Base-by-base conservation (phyloP, 768 basidiomycete genomes). In the Gelatoporia subvermispora region DNA sequence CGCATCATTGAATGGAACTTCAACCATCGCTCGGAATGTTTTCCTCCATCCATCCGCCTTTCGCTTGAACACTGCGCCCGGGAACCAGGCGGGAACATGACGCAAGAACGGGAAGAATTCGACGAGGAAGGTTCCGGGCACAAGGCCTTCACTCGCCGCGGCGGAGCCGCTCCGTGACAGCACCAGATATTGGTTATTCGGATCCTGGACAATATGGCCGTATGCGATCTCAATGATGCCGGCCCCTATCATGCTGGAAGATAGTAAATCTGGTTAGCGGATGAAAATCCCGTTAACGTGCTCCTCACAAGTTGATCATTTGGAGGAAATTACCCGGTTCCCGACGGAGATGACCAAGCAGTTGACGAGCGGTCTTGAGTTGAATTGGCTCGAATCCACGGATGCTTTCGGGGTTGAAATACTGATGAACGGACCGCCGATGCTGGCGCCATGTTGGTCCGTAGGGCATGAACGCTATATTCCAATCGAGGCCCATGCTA, bases 391-490 rank as follows among this genome's bases (percentile, higher is more conserved):
- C 62, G 48, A 70, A 71, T 9, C 60, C 50, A 16, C 47, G 45
- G 0, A 63, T 56, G 1, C 69, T 68, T 21, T 60, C 56, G 1
- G 60, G 54, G 44, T 71, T 67, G 50, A 76, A 71, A 46, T 75
- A 67, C 41, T 70, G 58, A 31, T 68, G 65, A 53, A 77, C 74
- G 9, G 68, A 42, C 15, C 68, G 64, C 9, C 77, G 67, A 21
- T 68, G 68, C 9, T 64, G 62, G 41, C 63, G 69, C 76, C 76
- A 76, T 8, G 28, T 34, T 34, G 65, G 60, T 18, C 70, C 70
- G 38, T 76, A 76, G 3, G 61, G 64, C 66, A 73, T 67, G 34
- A 68, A 55, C 2, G 64, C 63, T 43, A 76, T 65, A 21, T 63
- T 63, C 57, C 67, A 71, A 2, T 72, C 72, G 61, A 74, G 71